Conservation (phyloP, 1,139 yeast genomes). For the Wickerhamomyces sp. region DNA sequence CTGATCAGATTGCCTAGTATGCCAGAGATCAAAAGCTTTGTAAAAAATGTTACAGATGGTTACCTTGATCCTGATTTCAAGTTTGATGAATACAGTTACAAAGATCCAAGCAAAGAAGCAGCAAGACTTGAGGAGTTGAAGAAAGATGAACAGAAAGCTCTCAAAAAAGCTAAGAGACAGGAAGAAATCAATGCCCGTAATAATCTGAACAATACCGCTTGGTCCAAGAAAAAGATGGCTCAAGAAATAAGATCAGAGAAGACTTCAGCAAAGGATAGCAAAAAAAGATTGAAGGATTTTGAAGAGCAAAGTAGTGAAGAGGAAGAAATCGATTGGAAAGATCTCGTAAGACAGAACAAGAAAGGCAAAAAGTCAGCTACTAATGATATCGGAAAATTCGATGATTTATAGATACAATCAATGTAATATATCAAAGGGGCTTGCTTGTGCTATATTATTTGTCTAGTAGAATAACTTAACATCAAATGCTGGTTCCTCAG, state of each 20-base stretch:
- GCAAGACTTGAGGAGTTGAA: constrained; percentile 52
- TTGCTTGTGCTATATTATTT: neutral
- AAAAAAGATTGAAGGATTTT: constrained; percentile 31
- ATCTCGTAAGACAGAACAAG: constrained; percentile 61
- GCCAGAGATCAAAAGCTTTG: constrained; percentile 73
- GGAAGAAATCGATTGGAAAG: constrained; percentile 81
- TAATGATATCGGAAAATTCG: constrained; percentile 60
- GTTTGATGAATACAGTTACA: constrained; percentile 63
- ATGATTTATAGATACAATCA: constrained; percentile 45
- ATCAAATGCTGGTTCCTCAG: constrained; percentile 17
- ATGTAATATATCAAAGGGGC: too few relatives aligned
- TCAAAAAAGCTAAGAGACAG: constrained; percentile 44
- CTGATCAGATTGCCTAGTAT: constrained; percentile 80
- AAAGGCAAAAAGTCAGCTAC: constrained; percentile 38
- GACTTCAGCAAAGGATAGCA: constrained; percentile 58
- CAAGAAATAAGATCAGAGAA: constrained; percentile 64
- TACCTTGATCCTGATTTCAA: constrained; percentile 56
- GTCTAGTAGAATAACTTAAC: constrained; percentile 6
- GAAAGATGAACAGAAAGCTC: constrained; percentile 34
- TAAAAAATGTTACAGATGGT: constrained; percentile 50
- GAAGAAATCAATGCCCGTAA: constrained; percentile 39
- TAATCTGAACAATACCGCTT: constrained; percentile 60
- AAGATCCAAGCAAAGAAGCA: constrained; percentile 60
- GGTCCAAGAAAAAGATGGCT: constrained; percentile 68
- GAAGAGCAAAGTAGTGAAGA: constrained; percentile 57